Conservation (phyloP, 1,284 basidiomycete genomes). For the Bothia castanella region DNA sequence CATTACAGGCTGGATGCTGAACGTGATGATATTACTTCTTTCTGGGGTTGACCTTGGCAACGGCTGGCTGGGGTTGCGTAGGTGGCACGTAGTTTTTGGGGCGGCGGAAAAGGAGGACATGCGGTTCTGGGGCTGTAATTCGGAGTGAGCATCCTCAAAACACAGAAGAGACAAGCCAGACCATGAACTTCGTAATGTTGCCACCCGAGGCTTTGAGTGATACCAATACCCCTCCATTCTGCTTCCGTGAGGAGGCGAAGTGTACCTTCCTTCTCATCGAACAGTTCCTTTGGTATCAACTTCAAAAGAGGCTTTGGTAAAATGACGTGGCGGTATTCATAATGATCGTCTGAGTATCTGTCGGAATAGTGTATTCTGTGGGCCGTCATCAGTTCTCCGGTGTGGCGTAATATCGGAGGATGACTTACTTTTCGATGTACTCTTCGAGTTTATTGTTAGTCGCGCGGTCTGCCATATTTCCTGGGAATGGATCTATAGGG, state of each 20-base stretch:
- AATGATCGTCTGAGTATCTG: conserved; percentile 77
- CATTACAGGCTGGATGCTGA: conserved; percentile 11
- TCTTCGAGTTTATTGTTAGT: conserved; percentile 54
- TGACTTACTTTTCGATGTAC: conserved; percentile 61
- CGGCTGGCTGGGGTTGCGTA: conserved; percentile 36
- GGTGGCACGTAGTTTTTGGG: conserved; percentile 58
- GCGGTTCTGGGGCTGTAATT: conserved; percentile 74
- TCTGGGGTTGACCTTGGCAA: conserved; percentile 35
- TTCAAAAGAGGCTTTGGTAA: conserved; percentile 86
- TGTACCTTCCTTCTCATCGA: conserved; percentile 75
- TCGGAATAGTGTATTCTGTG: conserved; percentile 79
- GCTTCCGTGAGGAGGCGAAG: conserved; percentile 80
- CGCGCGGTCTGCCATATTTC: conserved; percentile 30
- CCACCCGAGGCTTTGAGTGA: conserved; percentile 95
- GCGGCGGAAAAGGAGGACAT: conserved; percentile 78
- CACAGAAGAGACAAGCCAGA: conserved; percentile 37
- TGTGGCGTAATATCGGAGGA: conserved; percentile 5
- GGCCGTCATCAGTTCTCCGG: conserved; percentile 14
- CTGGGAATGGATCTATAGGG: conserved; percentile 14
- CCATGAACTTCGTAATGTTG: conserved; percentile 97
- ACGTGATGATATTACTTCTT: conserved; percentile 29
- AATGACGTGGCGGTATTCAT: conserved; percentile 90
- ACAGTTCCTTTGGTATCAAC: conserved; percentile 81
- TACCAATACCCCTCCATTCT: conserved; percentile 95
- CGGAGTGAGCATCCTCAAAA: conserved; percentile 9